Evolutionary conservation across 345 rosid species (phyloP).

Genomic region (Trapa incisa): DNA sequence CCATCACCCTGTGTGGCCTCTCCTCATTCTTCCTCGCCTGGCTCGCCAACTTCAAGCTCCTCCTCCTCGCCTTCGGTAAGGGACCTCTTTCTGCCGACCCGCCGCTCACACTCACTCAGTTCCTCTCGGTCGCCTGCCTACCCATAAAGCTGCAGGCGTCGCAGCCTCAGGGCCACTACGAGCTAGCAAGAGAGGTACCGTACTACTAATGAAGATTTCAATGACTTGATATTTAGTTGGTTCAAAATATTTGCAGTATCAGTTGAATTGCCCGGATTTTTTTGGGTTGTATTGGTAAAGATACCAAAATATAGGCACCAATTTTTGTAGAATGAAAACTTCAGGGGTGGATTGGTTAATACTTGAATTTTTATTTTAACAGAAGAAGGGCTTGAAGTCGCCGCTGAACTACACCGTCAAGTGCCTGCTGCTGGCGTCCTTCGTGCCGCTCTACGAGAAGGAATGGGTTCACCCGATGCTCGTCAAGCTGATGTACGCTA

Average conservation of each 20-base stretch:
- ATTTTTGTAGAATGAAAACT: no score
- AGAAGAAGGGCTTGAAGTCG: slow-evolving; percentile 6
- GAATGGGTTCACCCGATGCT: slow-evolving; percentile 1
- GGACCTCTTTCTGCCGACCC: slow-evolving; percentile 19
- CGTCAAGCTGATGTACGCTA: slow-evolving; percentile 1
- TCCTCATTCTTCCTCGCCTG: slow-evolving; percentile 21
- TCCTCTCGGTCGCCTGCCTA: slow-evolving; percentile 8
- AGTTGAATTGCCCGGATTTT: no score
- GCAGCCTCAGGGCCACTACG: background rate
- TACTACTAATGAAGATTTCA: background rate
- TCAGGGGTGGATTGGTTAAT: no score
- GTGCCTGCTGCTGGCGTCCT: background rate
- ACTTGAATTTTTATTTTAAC: no score
- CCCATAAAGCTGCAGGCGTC: slow-evolving; percentile 13
- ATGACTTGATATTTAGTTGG: no score
- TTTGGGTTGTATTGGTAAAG: no score
- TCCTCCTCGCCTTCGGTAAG: slow-evolving; percentile 17
- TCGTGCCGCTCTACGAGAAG: slow-evolving; percentile 8
- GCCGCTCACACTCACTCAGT: slow-evolving; percentile 8
- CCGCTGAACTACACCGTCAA: slow-evolving; percentile 9
- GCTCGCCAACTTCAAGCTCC: slow-evolving; percentile 28
- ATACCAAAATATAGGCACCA: no score
- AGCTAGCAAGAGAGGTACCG: background rate
- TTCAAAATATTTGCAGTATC: no score
- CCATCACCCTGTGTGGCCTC: slow-evolving; percentile 10